phyloP scores from a whole-genome alignment of 164 flowering plant species.

The Umbilicus rupestris region DNA sequence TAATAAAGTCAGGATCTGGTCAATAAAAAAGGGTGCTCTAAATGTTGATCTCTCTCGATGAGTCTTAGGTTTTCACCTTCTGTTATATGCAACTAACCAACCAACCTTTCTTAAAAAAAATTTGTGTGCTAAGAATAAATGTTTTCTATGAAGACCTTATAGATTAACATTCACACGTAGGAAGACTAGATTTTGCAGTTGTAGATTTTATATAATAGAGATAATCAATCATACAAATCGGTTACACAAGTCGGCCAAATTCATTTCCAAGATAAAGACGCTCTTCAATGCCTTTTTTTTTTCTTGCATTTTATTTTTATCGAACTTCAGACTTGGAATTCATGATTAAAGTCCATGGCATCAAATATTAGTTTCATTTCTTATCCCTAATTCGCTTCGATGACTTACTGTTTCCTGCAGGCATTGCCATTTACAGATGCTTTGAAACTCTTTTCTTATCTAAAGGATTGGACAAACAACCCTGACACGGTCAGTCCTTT shows the following conservation, averaged over 20 bases:
- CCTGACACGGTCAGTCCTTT: slow-evolving; percentile 63
- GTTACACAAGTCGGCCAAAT: neutral
- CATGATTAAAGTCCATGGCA: neutral
- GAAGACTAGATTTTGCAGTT: neutral
- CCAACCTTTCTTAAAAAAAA: too few relatives aligned
- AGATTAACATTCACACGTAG: too few relatives aligned
- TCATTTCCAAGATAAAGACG: neutral
- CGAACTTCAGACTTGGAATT: neutral
- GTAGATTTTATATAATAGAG: neutral
- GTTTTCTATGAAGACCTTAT: too few relatives aligned
- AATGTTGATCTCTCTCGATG: neutral
- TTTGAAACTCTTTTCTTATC: slow-evolving; percentile 63
- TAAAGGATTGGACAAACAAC: slow-evolving; percentile 62
- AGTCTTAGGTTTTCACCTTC: too few relatives aligned
- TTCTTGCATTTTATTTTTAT: neutral
- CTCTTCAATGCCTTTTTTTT: neutral
- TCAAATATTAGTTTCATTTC: neutral
- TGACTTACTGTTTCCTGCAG: slow-evolving; percentile 26
- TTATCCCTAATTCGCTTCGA: neutral
- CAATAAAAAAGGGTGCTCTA: neutral
- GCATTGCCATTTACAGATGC: slow-evolving; percentile 90
- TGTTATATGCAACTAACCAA: too few relatives aligned
- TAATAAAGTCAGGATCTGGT: neutral
- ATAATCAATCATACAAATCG: neutral
- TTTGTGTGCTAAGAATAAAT: too few relatives aligned